Evolutionary conservation across 345 rosid species (phyloP).

Genomic region (Eucalyptus leucophloia): DNA sequence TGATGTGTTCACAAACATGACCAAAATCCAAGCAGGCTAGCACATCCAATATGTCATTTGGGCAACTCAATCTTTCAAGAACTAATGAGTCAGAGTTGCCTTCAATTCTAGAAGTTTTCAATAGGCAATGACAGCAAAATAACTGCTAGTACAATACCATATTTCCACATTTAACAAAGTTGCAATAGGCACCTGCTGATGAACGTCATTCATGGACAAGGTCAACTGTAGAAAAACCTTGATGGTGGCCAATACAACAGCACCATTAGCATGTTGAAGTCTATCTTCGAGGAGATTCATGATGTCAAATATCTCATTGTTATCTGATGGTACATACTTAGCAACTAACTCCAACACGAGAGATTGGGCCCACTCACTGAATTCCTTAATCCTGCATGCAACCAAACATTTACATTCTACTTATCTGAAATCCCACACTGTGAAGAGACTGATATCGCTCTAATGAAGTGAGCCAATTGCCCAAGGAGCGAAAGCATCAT

Average conservation of each 20-base stretch:
- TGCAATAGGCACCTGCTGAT: slow-evolving; percentile 64
- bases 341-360: slow-evolving; percentile 85
- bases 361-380: slow-evolving; percentile 98
- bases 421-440: background rate
- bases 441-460: background rate
- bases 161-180: background rate
- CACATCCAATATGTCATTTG: background rate
- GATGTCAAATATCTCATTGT: slow-evolving; percentile 87
- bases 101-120: background rate
- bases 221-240: slow-evolving; percentile 87
- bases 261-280: slow-evolving; percentile 99
- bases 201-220: slow-evolving; percentile 91
- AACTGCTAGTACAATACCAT: background rate
- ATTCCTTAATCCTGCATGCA: slow-evolving; percentile 74
- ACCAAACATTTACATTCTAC: background rate
- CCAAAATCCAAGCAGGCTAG: background rate
- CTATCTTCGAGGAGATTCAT: slow-evolving; percentile 99
- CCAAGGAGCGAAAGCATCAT: background rate
- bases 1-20: background rate
- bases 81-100: background rate
- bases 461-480: background rate
- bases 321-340: slow-evolving; percentile 81
- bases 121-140: background rate
- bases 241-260: slow-evolving; percentile 87
- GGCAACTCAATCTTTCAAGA: background rate